These are phyloP conservation scores for Sarocladium brachiariae DNA, from an alignment of 2,329 filamentous ascomycete species.

Conservation along the genomic window DNA sequence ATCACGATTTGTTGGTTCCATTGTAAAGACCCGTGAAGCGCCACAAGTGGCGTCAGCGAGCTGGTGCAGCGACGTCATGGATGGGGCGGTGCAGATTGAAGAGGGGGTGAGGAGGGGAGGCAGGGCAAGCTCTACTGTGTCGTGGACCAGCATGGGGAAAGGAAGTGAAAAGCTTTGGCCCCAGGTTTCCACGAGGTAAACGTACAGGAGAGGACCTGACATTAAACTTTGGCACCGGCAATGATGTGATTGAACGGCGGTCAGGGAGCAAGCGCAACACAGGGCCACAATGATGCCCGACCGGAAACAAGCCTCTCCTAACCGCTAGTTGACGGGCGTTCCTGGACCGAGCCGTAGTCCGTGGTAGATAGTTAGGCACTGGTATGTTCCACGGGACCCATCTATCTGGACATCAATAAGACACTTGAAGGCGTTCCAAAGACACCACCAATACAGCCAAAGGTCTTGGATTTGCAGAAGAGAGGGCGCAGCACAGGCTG, in stretches of 20 bases:
- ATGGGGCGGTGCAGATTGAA: background rate
- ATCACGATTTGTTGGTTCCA: no score
- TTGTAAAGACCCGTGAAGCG: background rate
- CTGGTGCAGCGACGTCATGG: background rate
- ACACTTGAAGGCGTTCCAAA: no score
- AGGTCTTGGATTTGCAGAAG: background rate
- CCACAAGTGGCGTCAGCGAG: conserved; percentile 1
- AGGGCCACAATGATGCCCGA: background rate
- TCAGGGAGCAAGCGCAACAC: background rate
- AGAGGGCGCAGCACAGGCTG: conserved; percentile 6
- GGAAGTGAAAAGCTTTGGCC: background rate
- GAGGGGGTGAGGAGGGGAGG: background rate
- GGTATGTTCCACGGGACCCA: background rate
- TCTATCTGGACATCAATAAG: no score
- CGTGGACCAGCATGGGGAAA: background rate
- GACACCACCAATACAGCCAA: no score
- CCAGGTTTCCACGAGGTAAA: no score
- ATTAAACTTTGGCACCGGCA: no score
- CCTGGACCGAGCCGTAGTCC: conserved; percentile 5
- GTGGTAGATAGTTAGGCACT: background rate
- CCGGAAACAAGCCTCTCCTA: conserved; percentile 6
- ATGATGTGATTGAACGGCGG: background rate
- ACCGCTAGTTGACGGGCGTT: background rate
- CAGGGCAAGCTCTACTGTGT: background rate
- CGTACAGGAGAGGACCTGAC: no score